phyloP scores from a whole-genome alignment of 2,329 filamentous ascomycete species.

The Ceratocystis alfenasii region DNA sequence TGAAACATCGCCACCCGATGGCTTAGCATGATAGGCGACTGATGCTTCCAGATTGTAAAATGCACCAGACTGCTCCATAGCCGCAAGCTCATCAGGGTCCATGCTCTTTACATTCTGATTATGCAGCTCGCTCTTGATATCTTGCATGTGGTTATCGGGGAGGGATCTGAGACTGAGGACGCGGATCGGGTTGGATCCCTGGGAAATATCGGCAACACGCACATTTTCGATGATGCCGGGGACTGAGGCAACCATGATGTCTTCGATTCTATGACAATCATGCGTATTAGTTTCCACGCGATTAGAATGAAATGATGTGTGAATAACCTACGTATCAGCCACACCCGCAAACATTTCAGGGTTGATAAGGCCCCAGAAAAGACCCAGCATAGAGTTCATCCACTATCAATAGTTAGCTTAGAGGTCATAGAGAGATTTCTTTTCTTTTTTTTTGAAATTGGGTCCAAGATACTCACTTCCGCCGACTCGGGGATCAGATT shows the following conservation, averaged over 20 bases:
- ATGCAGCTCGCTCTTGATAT: slow-evolving; percentile 70
- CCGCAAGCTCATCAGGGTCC: slow-evolving; percentile 75
- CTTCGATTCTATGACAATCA: slow-evolving; percentile 34
- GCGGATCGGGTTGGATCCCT: slow-evolving; percentile 80
- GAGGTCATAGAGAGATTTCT: background rate
- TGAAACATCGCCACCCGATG: slow-evolving; percentile 55
- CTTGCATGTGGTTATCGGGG: slow-evolving; percentile 62
- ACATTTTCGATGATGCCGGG: slow-evolving; percentile 88
- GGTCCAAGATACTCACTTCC: slow-evolving; percentile 33
- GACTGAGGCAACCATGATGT: slow-evolving; percentile 93
- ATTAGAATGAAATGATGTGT: fast-evolving
- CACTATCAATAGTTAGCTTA: slow-evolving; percentile 35
- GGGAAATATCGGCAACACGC: slow-evolving; percentile 85
- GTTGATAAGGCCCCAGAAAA: slow-evolving; percentile 85
- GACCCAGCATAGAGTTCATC: slow-evolving; percentile 79
- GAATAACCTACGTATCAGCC: slow-evolving; percentile 56
- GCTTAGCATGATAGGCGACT: slow-evolving; percentile 81
- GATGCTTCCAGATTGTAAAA: slow-evolving; percentile 89
- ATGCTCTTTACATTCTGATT: slow-evolving; percentile 68
- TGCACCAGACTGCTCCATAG: slow-evolving; percentile 79
- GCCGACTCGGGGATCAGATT: slow-evolving; percentile 90
- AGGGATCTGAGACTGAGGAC: slow-evolving; percentile 79
- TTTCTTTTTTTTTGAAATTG: background rate
- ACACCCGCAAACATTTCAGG: slow-evolving; percentile 88
- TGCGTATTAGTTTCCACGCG: background rate